Conservation (phyloP, 2,329 filamentous ascomycete species). For the Calonectria hawksworthii region DNA sequence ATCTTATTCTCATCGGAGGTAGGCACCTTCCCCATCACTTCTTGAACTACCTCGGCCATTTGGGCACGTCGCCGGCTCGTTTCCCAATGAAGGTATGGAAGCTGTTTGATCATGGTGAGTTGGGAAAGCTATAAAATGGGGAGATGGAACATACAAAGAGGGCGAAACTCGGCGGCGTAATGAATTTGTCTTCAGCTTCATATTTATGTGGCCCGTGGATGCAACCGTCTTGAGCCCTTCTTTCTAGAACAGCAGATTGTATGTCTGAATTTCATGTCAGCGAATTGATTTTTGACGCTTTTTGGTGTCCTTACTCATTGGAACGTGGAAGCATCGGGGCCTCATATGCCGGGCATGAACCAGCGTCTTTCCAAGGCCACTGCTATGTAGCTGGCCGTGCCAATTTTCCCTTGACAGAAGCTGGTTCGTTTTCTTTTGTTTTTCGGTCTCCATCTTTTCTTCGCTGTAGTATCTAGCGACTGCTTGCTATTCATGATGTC, state of each 20-base stretch:
- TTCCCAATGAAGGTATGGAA: not conserved
- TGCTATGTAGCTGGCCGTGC: not conserved
- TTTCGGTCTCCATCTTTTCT: not conserved
- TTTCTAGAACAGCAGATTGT: not conserved
- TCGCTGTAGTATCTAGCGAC: not conserved
- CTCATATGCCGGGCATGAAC: not conserved
- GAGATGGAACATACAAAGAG: not conserved
- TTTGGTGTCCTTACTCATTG: not conserved
- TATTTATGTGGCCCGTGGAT: not conserved
- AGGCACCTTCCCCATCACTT: not conserved
- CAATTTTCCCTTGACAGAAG: not conserved
- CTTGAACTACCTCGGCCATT: not conserved
- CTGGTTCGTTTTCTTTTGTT: not conserved
- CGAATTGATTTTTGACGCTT: not conserved
- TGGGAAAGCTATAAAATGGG: not conserved
- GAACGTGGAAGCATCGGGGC: not conserved
- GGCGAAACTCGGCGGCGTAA: not conserved
- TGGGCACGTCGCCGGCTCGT: not conserved
- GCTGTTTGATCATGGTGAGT: not conserved
- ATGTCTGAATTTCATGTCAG: not conserved
- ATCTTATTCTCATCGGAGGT: not conserved
- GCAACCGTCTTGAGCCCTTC: not conserved
- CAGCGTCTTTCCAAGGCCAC: not conserved
- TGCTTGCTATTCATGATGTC: not conserved
- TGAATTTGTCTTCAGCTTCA: not conserved